Conservation (phyloP, 108 stramenopile genomes). For the Cyclotella baltica region DNA sequence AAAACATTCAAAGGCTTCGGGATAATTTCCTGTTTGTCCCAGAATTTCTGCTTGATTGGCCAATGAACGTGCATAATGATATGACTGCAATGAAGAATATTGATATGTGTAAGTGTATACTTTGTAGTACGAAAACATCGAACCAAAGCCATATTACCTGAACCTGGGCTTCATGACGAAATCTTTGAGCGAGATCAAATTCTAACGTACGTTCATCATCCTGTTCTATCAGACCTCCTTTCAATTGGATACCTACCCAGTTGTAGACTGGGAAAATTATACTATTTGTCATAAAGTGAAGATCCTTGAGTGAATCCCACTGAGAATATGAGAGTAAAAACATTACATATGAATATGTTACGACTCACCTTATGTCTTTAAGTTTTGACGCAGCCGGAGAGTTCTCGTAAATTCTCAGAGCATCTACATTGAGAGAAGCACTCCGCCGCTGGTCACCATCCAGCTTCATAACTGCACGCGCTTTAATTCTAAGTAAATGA, state of each 20-base stretch:
- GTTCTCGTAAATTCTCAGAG: neutral
- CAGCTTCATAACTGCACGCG: neutral
- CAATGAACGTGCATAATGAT: constrained; percentile 36
- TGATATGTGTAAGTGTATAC: no score
- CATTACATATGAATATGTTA: neutral
- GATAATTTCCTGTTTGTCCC: neutral
- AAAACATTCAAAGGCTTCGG: constrained; percentile 20
- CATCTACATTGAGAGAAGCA: neutral
- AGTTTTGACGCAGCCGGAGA: neutral
- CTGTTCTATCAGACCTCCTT: constrained; percentile 43
- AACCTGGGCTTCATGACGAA: constrained; percentile 39
- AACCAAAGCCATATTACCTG: no score
- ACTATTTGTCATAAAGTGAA: constrained; percentile 23
- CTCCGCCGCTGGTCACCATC: neutral
- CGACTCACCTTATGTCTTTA: neutral
- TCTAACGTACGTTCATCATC: constrained; percentile 34
- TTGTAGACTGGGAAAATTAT: constrained; percentile 47
- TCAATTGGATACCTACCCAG: constrained; percentile 28
- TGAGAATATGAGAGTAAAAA: constrained; percentile 26
- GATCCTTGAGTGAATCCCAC: constrained; percentile 16
- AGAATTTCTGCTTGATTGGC: constrained; percentile 20
- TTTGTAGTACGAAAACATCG: no score
- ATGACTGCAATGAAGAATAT: no score
- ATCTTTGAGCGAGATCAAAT: constrained; percentile 34
- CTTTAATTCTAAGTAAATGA: neutral